These are phyloP conservation scores for Hortaea werneckii DNA, from an alignment of 2,329 filamentous ascomycete species.

Conservation along the genomic window DNA sequence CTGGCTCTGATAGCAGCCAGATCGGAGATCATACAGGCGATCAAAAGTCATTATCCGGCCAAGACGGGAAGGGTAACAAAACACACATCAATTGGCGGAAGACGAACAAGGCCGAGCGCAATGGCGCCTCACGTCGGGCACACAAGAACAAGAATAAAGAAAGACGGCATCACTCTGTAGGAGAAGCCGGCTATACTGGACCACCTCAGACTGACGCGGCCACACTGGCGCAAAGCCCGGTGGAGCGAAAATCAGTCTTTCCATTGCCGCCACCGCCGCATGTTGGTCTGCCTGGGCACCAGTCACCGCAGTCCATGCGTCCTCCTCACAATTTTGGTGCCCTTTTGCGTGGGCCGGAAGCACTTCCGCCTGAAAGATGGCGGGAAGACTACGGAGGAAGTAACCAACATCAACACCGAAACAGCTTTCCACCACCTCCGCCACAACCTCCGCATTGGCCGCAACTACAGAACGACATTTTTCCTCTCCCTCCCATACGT, in stretches of 20 bases:
- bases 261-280: not conserved
- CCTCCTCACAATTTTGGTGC: not conserved
- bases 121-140: not conserved
- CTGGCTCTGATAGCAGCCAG: not conserved
- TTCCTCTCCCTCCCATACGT: slow-evolving; percentile 6
- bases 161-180: not conserved
- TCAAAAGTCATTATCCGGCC: not conserved
- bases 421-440: slow-evolving; percentile 7
- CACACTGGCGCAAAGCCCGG: not conserved
- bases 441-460: slow-evolving; percentile 1
- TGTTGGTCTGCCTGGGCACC: not conserved
- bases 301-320: not conserved
- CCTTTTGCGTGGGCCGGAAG: not conserved
- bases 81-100: not conserved
- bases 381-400: not conserved
- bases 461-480: slow-evolving; percentile 8
- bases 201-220: not conserved
- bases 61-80: not conserved
- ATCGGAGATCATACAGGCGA: not conserved
- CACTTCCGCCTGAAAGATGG: not conserved
- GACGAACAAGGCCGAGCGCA: not conserved
- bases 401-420: slow-evolving; percentile 4
- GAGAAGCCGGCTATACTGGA: not conserved
- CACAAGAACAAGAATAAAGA: slow-evolving; percentile 1
- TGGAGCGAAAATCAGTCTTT: too few species aligned